Conservation (phyloP, 306 rosid species). For the Cicer judaicum region DNA sequence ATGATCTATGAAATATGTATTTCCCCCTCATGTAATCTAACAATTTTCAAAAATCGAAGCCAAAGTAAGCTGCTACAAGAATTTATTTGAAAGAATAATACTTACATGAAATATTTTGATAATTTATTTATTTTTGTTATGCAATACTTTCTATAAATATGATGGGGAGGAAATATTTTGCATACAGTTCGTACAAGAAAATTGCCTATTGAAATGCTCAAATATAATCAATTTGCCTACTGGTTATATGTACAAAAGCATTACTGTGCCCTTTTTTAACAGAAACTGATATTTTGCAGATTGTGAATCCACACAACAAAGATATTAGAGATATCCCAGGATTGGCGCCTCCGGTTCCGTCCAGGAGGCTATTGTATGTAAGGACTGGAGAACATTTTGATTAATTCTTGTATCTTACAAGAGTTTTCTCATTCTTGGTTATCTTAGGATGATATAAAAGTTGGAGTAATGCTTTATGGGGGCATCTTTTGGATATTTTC, state of each 20-base stretch:
- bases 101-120: background rate
- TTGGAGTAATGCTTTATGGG: constrained; percentile 41
- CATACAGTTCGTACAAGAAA: background rate
- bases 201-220: constrained; percentile 6
- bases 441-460: background rate
- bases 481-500: constrained; percentile 33
- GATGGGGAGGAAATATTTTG: background rate
- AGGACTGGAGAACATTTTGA: constrained; percentile 55
- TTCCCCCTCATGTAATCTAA: background rate
- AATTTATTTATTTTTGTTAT: background rate
- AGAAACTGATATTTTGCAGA: constrained; percentile 49
- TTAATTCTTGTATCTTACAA: constrained; percentile 42
- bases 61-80: background rate
- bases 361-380: constrained; percentile 80
- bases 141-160: background rate
- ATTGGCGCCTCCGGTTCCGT: constrained; percentile 89
- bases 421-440: constrained; percentile 44
- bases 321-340: constrained; percentile 86
- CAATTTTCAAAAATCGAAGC: background rate
- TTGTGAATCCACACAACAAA: constrained; percentile 87
- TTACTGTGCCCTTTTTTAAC: constrained; percentile 10
- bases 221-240: background rate
- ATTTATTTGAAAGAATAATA: background rate
- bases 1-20: background rate
- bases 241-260: constrained; percentile 9